Evolutionary conservation across 176 grass and related monocot species (phyloP).

Genomic region (Panicum miliaceum): DNA sequence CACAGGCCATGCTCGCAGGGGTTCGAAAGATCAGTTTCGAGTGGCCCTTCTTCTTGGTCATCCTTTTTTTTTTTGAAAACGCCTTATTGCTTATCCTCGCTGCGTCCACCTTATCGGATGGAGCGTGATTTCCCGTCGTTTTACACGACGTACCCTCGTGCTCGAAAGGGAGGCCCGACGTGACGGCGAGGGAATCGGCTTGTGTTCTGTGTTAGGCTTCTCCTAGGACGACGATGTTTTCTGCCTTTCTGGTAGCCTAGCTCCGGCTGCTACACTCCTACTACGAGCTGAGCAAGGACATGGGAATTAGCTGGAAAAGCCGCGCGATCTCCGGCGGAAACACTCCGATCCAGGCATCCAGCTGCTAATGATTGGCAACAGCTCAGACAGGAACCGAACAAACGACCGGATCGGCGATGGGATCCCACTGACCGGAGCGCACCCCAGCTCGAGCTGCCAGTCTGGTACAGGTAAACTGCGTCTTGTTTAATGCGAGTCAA

Average conservation of each 20-base stretch:
- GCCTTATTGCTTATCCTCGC: not conserved
- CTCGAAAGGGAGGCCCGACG: not conserved
- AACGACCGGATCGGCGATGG: constrained; percentile 3
- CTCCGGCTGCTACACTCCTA: too few species aligned
- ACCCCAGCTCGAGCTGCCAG: not conserved
- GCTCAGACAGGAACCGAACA: constrained; percentile 36
- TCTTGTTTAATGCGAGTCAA: constrained; percentile 9
- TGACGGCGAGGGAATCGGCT: not conserved
- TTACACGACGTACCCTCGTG: not conserved
- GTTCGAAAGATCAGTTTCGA: not conserved
- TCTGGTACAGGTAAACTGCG: not conserved
- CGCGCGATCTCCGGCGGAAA: constrained; percentile 23
- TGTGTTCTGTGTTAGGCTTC: not conserved
- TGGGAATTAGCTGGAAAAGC: not conserved
- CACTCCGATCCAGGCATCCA: not conserved
- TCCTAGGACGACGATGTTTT: not conserved
- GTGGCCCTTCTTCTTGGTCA: too few species aligned
- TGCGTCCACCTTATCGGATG: not conserved
- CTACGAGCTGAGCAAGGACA: too few species aligned
- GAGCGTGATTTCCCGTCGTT: not conserved
- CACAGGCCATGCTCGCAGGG: too few species aligned
- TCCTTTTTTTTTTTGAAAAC: too few species aligned
- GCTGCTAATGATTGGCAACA: constrained; percentile 35
- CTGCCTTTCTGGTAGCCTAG: not conserved
- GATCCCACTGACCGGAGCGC: not conserved